A percentile compares a stretch with the other conserved stretches of the same genome.
phyloP scores from a whole-genome alignment of 1,139 yeast genomes.

The Blastobotrys malaysiensis region DNA sequence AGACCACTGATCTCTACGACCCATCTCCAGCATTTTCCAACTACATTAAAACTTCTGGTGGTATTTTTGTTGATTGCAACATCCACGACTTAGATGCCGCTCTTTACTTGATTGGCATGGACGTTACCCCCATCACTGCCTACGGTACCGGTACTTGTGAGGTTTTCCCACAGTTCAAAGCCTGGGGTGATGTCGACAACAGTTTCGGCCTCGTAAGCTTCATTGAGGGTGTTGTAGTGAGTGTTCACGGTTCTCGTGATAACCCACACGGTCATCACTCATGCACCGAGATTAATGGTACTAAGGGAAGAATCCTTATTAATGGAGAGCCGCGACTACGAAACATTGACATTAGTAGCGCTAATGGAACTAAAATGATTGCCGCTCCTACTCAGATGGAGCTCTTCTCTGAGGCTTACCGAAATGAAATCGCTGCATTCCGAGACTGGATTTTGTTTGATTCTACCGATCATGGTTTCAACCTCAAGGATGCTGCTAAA shows the following conservation, averaged over 20 bases:
- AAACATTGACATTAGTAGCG: slow-evolving; percentile 10
- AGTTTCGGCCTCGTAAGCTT: slow-evolving; percentile 17
- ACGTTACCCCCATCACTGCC: slow-evolving; percentile 15
- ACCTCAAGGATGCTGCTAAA: slow-evolving; percentile 21
- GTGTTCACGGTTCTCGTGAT: slow-evolving; percentile 16
- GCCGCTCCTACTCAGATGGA: slow-evolving; percentile 13
- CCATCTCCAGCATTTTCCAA: slow-evolving; percentile 10
- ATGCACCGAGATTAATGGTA: slow-evolving; percentile 17
- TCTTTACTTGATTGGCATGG: slow-evolving; percentile 17
- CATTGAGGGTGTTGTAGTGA: slow-evolving; percentile 10
- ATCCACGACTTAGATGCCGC: slow-evolving; percentile 20
- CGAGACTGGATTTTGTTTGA: slow-evolving; percentile 18
- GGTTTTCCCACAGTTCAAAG: slow-evolving; percentile 17
- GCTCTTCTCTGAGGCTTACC: slow-evolving; percentile 16
- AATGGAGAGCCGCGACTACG: slow-evolving; percentile 4
- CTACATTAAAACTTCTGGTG: slow-evolving; percentile 20
- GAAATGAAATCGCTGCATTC: slow-evolving; percentile 15
- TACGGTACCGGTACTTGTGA: slow-evolving; percentile 19
- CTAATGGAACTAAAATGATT: slow-evolving; percentile 11
- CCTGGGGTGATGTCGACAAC: slow-evolving; percentile 22
- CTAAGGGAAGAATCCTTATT: slow-evolving; percentile 9
- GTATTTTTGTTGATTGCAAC: slow-evolving; percentile 20
- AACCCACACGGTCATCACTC: slow-evolving; percentile 21
- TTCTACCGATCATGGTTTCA: slow-evolving; percentile 9
- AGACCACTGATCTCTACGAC: slow-evolving; percentile 14